Evolutionary conservation across 2,329 filamentous ascomycete species (phyloP), one percentile per base, ranked within the genome.

Genomic region (Zelopaecilomyces penicillatus): DNA sequence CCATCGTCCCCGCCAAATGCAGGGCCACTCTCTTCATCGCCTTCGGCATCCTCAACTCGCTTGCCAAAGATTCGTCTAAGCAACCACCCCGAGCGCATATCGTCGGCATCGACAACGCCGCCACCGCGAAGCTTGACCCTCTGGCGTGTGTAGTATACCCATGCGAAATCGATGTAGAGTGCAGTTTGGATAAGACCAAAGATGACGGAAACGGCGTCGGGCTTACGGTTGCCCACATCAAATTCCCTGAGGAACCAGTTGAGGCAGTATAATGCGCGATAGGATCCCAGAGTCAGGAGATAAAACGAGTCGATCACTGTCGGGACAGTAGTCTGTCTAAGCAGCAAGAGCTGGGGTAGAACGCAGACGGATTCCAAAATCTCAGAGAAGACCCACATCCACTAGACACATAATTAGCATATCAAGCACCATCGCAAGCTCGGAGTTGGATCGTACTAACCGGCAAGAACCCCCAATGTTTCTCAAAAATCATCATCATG

Each of bases 281-380:
- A 97, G 9, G 83, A 83, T 32, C 90, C 91, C 1, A 96, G 78
- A 1, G 88, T 82, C 41, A 93, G 72, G 44, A 97, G 85, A 65
- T 97, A 97, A 68, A 86, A 95, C n/a, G 87, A 95, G 63, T 95
- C 87, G 66, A 97, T 90, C 39, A 96, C 91, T 40, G 91, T 97
- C 0, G 91, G 91, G 0, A 96, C 88, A 28, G 83, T 89, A n/a
- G 91, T 96, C 65, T 96, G 89, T 48, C 91, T 86, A 10, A 97
- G 80, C 37, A 96, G 82, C 5, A 96, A 78, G 1, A 97, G 82
- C 63, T 97, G 91, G 0, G 91, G 91, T 19, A 97, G 80, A 31
- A 96, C 80, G 63, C 86, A 93, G 49, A 94, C 80, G 31, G 88
- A 91, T 67, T 97, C 91, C 58, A 97, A 83, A 53, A 95, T 85